These are phyloP conservation scores for Asterionellopsis glacialis DNA, from an alignment of 108 stramenopile species.

Conservation along the genomic window DNA sequence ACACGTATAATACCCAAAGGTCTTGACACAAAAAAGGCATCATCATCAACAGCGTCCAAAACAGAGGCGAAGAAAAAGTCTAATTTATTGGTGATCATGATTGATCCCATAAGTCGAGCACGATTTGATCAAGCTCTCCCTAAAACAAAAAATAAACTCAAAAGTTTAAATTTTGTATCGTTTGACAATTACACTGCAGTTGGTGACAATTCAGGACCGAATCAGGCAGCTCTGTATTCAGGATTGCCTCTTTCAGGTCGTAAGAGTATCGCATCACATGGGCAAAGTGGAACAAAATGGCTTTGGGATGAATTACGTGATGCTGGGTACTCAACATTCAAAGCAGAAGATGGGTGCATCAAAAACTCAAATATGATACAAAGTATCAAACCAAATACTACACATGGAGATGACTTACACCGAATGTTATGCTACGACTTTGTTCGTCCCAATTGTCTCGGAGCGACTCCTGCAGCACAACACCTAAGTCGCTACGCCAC, in stretches of 20 bases:
- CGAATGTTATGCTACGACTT: constrained; percentile 46
- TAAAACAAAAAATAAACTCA: constrained; percentile 22
- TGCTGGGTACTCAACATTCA: constrained; percentile 39
- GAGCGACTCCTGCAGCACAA: constrained; percentile 27
- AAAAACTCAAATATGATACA: constrained; percentile 52
- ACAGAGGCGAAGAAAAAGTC: constrained; percentile 2
- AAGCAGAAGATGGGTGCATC: constrained; percentile 51
- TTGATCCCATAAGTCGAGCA: constrained; percentile 42
- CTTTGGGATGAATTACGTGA: constrained; percentile 43
- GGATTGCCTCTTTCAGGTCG: constrained; percentile 25
- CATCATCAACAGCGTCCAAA: not conserved
- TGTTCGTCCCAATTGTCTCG: constrained; percentile 49
- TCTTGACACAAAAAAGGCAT: too few species aligned
- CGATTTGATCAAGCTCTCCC: constrained; percentile 33
- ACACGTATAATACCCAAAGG: constrained; percentile 10
- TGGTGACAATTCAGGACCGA: constrained; percentile 53
- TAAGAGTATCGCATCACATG: constrained; percentile 13
- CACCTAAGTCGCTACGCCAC: constrained; percentile 23
- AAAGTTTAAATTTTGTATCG: constrained; percentile 20
- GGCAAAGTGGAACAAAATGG: constrained; percentile 19
- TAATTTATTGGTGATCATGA: constrained; percentile 38
- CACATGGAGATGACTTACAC: constrained; percentile 35
- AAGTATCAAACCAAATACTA: constrained; percentile 35
- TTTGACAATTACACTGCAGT: constrained; percentile 41
- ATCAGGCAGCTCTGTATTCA: constrained; percentile 47